Base-by-base conservation (phyloP, 148 eudicot genomes). In the Cornus kousa region DNA sequence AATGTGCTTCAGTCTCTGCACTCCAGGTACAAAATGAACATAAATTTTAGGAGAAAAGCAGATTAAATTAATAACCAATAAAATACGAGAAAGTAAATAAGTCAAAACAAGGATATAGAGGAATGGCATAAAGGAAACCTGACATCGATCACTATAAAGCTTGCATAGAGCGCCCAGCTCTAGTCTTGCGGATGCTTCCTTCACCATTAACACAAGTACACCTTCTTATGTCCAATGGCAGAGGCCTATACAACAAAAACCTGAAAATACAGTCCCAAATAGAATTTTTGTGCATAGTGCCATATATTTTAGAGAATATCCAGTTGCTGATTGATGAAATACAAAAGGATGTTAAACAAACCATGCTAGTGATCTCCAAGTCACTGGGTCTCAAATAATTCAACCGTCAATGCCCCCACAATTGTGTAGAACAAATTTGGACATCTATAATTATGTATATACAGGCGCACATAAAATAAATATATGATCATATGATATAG, bases 201-300 rank as follows among this genome's bases (percentile, higher is more conserved):
- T 95, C 76, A 86, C 85, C 79, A 95, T 93, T 28, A 17, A 95
- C 81, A 83, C 98, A 95, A 67, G 87, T 89, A 80, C 98, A 95
- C 78, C 87, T 91, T 72, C 97, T 98, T 71, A 95, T 88, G 82
- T 93, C 97, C 81, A 86, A 75, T 6, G 95, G 97, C 92, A 93
- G 90, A 35, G 92, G 88, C 76, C 92, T 90, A 81, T 85, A 89
- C 85, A 95, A 43, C 86, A 95, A 86, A 13, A 92, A 83, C 93
- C 98, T 95, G 85, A 80, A 85, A 80, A 77, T 28, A 48, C 9
- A 69, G 10, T 5, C 50, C 32, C 67, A 60, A 79, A 65, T 40
- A 67, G 28, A 20, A 84, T 28, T 28, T 28, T 28, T 28, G 28
- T 28, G 28, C 28, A 28, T 28, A 28, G 28, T 28, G 28, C 28